Evolutionary conservation across 768 basidiomycete genomes (phyloP).

Genomic region (Calocybe gangraenosa): DNA sequence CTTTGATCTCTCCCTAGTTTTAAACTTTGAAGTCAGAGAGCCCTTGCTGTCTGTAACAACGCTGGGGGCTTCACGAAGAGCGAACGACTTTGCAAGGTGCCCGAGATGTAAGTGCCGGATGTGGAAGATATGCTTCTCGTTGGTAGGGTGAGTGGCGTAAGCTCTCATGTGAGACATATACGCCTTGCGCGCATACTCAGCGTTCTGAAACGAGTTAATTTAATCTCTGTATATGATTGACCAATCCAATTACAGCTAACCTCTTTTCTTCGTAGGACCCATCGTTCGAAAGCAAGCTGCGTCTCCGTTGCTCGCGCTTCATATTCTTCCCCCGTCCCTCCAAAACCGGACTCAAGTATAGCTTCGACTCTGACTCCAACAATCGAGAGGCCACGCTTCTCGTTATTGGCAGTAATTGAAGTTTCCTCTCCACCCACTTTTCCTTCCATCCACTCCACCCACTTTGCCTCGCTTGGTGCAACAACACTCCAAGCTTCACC

Average conservation of each 20-base stretch:
- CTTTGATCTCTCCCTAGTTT: conserved; percentile 21
- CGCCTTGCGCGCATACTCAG: conserved; percentile 73
- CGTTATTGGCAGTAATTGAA: conserved; percentile 19
- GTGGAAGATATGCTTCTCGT: conserved; percentile 97
- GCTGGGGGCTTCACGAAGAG: conserved; percentile 80
- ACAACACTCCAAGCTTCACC: conserved; percentile 97
- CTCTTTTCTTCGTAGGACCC: conserved; percentile 73
- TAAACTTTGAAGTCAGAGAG: conserved; percentile 17
- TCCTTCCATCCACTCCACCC: conserved; percentile 87
- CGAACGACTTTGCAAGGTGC: conserved; percentile 90
- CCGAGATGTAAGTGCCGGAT: conserved; percentile 92
- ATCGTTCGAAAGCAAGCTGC: conserved; percentile 91
- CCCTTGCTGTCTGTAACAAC: conserved; percentile 30
- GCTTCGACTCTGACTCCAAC: conserved; percentile 61
- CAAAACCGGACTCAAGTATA: conserved; percentile 78
- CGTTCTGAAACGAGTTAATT: conserved; percentile 50
- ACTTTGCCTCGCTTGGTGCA: conserved; percentile 78
- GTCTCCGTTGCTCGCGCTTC: conserved; percentile 93
- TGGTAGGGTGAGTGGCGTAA: conserved; percentile 93
- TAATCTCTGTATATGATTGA: background rate
- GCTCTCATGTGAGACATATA: conserved; percentile 93
- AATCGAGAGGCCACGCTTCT: conserved; percentile 44
- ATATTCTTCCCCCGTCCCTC: conserved; percentile 75
- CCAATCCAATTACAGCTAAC: conserved; percentile 40
- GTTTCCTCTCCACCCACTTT: conserved; percentile 64